Evolutionary conservation across 768 basidiomycete genomes (phyloP).

Genomic region (Russula emetica): DNA sequence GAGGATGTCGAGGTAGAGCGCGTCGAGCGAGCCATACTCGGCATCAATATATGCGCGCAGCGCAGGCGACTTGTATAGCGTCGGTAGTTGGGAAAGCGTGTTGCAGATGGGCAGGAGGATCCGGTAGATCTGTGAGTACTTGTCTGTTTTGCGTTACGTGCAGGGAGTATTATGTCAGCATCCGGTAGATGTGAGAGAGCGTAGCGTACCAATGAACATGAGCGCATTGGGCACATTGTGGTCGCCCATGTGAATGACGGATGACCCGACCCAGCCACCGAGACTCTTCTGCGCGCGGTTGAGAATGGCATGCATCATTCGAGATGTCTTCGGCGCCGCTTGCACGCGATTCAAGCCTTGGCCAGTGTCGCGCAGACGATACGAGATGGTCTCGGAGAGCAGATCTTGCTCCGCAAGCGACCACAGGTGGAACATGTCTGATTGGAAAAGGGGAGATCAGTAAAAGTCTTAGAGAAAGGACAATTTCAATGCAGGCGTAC

Average conservation of each 20-base stretch:
- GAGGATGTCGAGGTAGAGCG: constrained; percentile 64
- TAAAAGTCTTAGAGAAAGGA: background rate
- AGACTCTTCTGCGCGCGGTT: constrained; percentile 78
- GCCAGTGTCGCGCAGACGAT: constrained; percentile 82
- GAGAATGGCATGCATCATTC: constrained; percentile 84
- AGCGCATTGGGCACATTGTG: constrained; percentile 80
- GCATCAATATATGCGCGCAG: constrained; percentile 71
- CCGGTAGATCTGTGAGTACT: constrained; percentile 88
- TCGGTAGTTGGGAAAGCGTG: constrained; percentile 66
- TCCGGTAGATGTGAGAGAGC: background rate
- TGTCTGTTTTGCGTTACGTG: constrained; percentile 43
- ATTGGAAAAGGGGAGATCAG: background rate
- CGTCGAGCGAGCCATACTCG: constrained; percentile 76
- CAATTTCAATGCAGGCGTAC: constrained; percentile 37
- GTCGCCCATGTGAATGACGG: constrained; percentile 87
- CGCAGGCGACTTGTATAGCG: constrained; percentile 62
- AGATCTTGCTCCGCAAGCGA: constrained; percentile 76
- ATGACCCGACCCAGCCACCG: constrained; percentile 80
- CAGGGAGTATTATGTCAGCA: background rate
- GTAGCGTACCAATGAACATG: constrained; percentile 72
- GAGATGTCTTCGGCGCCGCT: constrained; percentile 80
- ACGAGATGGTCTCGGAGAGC: constrained; percentile 66
- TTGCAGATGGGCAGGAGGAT: constrained; percentile 86
- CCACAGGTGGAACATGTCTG: constrained; percentile 89
- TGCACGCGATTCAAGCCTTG: constrained; percentile 91